phyloP scores from a whole-genome alignment of 2,329 filamentous ascomycete species.

The Delphinella strobiligena region DNA sequence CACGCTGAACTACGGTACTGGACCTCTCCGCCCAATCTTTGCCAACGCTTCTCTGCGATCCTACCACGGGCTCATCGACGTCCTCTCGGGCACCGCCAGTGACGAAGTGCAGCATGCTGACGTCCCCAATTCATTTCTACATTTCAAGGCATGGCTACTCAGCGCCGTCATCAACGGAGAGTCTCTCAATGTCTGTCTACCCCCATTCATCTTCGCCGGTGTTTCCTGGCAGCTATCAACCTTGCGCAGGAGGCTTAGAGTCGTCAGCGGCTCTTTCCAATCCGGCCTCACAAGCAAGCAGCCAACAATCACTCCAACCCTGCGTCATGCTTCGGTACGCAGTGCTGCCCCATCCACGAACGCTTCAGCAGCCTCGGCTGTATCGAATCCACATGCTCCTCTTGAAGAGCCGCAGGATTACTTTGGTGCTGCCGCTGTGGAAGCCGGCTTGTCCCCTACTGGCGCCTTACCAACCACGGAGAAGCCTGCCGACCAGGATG shows the following conservation, averaged over 20 bases:
- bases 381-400: neutral
- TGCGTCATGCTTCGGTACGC: too few relatives aligned
- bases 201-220: slow-evolving; percentile 50
- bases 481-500: neutral
- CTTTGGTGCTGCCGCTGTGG: slow-evolving; percentile 24
- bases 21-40: slow-evolving; percentile 51
- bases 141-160: slow-evolving; percentile 60
- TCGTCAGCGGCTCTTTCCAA: slow-evolving; percentile 50
- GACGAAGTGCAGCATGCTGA: slow-evolving; percentile 19
- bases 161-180: slow-evolving; percentile 42
- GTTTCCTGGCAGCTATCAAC: slow-evolving; percentile 61
- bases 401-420: slow-evolving; percentile 27
- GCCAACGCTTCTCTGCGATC: slow-evolving; percentile 55
- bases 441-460: slow-evolving; percentile 1
- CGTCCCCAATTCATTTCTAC: slow-evolving; percentile 39
- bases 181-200: slow-evolving; percentile 39
- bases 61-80: slow-evolving; percentile 42
- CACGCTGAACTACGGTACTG: slow-evolving; percentile 40
- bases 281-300: too few relatives aligned
- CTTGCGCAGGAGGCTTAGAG: slow-evolving; percentile 53
- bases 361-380: neutral
- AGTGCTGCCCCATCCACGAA: slow-evolving; percentile 4
- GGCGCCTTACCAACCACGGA: slow-evolving; percentile 9
- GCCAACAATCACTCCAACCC: too few relatives aligned
- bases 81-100: slow-evolving; percentile 39